phyloP scores from a whole-genome alignment of 306 rosid species.

The Casuarina glauca region DNA sequence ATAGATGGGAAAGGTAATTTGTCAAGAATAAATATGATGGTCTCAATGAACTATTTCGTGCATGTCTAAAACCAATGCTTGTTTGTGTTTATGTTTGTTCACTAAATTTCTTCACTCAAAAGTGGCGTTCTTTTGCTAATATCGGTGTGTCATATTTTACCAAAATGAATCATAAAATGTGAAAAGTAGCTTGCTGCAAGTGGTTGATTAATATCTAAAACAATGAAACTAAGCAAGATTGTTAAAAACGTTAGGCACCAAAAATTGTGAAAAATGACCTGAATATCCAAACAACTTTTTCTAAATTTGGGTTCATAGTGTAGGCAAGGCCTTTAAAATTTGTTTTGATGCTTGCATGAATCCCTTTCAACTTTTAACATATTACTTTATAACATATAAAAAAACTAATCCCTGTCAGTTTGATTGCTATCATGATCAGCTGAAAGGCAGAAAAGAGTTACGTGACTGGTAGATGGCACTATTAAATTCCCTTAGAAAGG shows the following conservation, averaged over 20 bases:
- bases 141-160: not conserved
- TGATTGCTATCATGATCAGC: not conserved
- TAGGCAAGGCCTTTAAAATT: not conserved
- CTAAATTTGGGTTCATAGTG: not conserved
- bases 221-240: not conserved
- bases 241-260: not conserved
- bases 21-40: not conserved
- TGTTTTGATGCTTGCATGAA: not conserved
- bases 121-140: not conserved
- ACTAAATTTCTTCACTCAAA: not conserved
- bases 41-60: not conserved
- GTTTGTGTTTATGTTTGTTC: not conserved
- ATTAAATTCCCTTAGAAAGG: not conserved
- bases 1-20: constrained; percentile 68
- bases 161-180: too few relatives aligned
- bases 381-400: too few relatives aligned
- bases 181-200: not conserved
- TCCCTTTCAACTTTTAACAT: not conserved
- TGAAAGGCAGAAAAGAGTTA: not conserved
- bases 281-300: not conserved
- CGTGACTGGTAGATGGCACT: not conserved
- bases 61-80: not conserved
- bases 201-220: not conserved
- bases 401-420: not conserved
- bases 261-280: not conserved